Conservation (phyloP, 805 yeast genomes). For the Zygoascus flipseniorum region DNA sequence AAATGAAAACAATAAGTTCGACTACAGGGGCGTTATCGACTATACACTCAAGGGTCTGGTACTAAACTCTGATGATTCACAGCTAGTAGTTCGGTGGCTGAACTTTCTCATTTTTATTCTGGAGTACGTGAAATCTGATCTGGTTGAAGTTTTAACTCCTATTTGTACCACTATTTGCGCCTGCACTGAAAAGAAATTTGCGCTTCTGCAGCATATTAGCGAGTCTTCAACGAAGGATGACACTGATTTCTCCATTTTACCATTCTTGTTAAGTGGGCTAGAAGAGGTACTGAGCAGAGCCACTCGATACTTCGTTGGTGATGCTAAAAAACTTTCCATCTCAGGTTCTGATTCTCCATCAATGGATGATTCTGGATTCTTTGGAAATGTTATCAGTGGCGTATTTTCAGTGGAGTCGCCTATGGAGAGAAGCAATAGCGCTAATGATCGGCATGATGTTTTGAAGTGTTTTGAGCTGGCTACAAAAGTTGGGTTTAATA, state of each 20-base stretch:
- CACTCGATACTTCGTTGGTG: slow-evolving; percentile 33
- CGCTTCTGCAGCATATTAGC: slow-evolving; percentile 17
- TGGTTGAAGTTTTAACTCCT: slow-evolving; percentile 48
- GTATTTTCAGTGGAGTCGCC: slow-evolving; percentile 70
- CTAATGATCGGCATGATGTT: slow-evolving; percentile 46
- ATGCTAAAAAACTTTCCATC: not conserved
- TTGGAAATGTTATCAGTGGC: slow-evolving; percentile 53
- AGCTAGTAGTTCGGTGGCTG: slow-evolving; percentile 30
- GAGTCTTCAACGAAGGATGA: slow-evolving; percentile 15
- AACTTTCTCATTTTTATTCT: slow-evolving; percentile 44
- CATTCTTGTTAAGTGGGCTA: slow-evolving; percentile 44
- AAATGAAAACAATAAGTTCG: not conserved
- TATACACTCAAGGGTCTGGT: not conserved
- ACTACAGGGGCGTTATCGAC: not conserved
- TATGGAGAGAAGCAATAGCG: slow-evolving; percentile 38
- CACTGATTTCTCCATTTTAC: slow-evolving; percentile 39
- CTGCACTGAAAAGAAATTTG: slow-evolving; percentile 32
- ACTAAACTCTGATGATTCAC: not conserved
- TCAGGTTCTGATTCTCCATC: too few species aligned
- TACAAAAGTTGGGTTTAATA: slow-evolving; percentile 42
- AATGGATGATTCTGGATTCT: slow-evolving; percentile 40
- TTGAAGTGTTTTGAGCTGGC: slow-evolving; percentile 58
- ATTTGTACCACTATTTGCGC: slow-evolving; percentile 43
- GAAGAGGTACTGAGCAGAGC: slow-evolving; percentile 56
- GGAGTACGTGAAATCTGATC: slow-evolving; percentile 40